Conservation (phyloP, 2,329 filamentous ascomycete genomes). For the Metarhizium guizhouense region DNA sequence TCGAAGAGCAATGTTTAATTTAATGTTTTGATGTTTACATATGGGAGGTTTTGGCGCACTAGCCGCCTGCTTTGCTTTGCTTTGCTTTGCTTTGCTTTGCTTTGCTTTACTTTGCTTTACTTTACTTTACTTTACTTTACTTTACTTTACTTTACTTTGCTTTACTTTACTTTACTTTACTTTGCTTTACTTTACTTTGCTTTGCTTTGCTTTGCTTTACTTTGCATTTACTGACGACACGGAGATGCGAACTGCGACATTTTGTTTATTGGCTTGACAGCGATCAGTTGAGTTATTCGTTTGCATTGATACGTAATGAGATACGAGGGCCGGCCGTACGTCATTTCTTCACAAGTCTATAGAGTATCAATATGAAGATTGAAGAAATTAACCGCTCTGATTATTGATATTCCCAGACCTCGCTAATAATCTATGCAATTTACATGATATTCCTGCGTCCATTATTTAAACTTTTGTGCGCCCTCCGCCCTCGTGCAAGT, state of each 20-base stretch:
- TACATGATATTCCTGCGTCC: not conserved
- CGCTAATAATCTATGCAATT: not conserved
- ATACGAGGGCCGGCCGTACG: not conserved
- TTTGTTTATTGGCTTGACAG: not conserved
- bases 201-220: not conserved
- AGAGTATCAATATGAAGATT: not conserved
- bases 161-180: not conserved
- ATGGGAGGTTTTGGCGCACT: not conserved
- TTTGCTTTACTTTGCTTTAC: not conserved
- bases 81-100: not conserved
- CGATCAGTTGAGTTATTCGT: not conserved
- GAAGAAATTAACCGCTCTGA: not conserved
- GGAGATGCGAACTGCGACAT: not conserved
- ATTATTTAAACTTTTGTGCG: no score
- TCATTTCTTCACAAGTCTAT: not conserved
- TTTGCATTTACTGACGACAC: not conserved
- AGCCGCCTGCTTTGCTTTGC: not conserved
- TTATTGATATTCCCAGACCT: not conserved
- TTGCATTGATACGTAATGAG: not conserved
- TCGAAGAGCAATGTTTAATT: not conserved
- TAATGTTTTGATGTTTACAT: not conserved
- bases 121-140: no score
- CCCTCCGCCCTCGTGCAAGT: not conserved
- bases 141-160: not conserved
- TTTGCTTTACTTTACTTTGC: not conserved